Base-by-base conservation (phyloP, 257 asterid species). In the Mentha longifolia region DNA sequence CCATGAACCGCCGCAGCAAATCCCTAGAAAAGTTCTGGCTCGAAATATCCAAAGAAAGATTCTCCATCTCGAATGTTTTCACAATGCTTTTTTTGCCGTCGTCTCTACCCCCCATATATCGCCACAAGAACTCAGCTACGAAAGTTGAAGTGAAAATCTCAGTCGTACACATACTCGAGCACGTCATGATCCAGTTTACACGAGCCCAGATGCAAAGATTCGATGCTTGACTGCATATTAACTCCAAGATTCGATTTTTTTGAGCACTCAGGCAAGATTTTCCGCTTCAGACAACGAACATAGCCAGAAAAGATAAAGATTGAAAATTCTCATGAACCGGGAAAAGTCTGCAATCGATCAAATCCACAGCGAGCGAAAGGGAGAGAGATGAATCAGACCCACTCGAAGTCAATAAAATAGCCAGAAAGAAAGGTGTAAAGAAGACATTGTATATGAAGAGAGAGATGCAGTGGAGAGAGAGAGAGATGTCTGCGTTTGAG, bases 1-100 rank as follows among this genome's bases (percentile, higher is more conserved):
- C 96, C 90, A 81, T 85, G 47, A 90, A 93, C 77, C 96, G 86
- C 74, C 86, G 86, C 85, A 93, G 76, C 30, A 90, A 75, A 77
- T 90, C 94, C 33, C 95, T 82, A 15, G 98, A 88, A 74, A 76
- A 75, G 50, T 85, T 81, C 46, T 54, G 79, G 2, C 87, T 2
- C 33, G 89, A 75, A 65, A 78, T 77, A 73, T 85, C 85, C 68
- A 86, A 66, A 14, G 89, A 70, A 46, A 88, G 80, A 75, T 82
- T 85, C 80, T 86, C 89, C 96, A 88, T 92, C 62, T 79, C 91
- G 59, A 62, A 65, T 39, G 79, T 70, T 28, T 61, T 75, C 11
- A 56, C 65, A 43, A 55, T 79, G 73, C n/a, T n/a, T n/a, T 70
- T 86, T 47, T 78, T 86, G 17, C 76, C 57, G 67, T 70, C 85